phyloP scores from a whole-genome alignment of 192 early-diverging fungal species.

The Coemansia sp. region DNA sequence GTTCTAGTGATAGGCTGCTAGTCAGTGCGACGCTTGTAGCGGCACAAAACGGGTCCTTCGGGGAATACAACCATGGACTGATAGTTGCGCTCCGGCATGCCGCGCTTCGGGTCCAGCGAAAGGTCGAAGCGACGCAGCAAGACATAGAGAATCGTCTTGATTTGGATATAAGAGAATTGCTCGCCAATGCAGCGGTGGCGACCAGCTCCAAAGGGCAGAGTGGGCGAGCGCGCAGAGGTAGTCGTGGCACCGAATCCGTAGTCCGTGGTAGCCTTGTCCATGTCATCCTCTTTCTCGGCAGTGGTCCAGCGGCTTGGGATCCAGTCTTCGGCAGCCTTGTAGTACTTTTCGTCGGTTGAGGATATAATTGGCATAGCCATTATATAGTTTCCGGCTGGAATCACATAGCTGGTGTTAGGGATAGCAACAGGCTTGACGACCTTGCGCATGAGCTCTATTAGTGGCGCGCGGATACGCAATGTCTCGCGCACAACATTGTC shows the following conservation, averaged over 20 bases:
- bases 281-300: slow-evolving; percentile 59
- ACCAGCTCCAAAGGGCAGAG: slow-evolving; percentile 96
- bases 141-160: slow-evolving; percentile 89
- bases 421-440: slow-evolving; percentile 72
- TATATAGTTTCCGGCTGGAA: slow-evolving; percentile 90
- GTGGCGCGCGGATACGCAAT: slow-evolving; percentile 91
- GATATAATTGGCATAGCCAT: slow-evolving; percentile 82
- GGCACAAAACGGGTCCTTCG: slow-evolving; percentile 59
- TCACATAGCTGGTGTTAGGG: slow-evolving; percentile 78
- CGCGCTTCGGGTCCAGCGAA: slow-evolving; percentile 62
- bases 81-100: slow-evolving; percentile 84
- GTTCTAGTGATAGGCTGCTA: not conserved
- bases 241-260: slow-evolving; percentile 76
- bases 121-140: slow-evolving; percentile 82
- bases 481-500: slow-evolving; percentile 90
- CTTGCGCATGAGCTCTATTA: slow-evolving; percentile 93
- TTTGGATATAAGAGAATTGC: slow-evolving; percentile 93
- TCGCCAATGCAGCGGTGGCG: slow-evolving; percentile 99
- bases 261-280: slow-evolving; percentile 63
- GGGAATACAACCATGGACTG: slow-evolving; percentile 94
- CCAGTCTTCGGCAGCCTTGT: slow-evolving; percentile 79
- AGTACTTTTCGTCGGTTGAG: slow-evolving; percentile 77
- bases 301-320: slow-evolving; percentile 80
- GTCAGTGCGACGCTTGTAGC: slow-evolving; percentile 49
- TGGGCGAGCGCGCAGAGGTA: slow-evolving; percentile 75